phyloP scores from a whole-genome alignment of 2,329 filamentous ascomycete genomes.

The Talaromyces funiculosus region DNA sequence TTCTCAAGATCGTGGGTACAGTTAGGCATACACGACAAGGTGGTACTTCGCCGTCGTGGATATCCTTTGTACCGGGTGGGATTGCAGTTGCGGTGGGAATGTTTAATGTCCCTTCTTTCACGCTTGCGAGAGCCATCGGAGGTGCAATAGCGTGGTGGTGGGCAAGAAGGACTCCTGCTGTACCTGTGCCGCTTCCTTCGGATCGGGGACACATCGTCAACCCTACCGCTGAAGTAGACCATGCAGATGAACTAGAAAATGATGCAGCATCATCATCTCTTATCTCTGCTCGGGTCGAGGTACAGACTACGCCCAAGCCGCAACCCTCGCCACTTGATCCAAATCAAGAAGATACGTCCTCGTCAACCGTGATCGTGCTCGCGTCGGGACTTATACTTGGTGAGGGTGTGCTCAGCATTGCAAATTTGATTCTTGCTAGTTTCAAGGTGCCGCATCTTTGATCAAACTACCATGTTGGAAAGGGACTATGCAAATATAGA shows the following conservation, averaged over 20 bases:
- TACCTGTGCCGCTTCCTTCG: not conserved
- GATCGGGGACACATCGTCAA: not conserved
- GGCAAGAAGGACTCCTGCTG: slow-evolving; percentile 39
- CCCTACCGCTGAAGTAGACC: not conserved
- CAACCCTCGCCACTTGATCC: slow-evolving; percentile 3
- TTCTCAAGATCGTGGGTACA: slow-evolving; percentile 56
- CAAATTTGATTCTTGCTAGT: slow-evolving; percentile 79
- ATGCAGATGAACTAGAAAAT: not conserved
- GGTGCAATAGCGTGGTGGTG: slow-evolving; percentile 75
- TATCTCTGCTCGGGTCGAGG: not conserved
- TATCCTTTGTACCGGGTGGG: slow-evolving; percentile 75
- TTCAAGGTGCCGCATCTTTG: slow-evolving; percentile 67
- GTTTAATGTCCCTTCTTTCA: slow-evolving; percentile 97
- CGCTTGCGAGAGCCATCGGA: slow-evolving; percentile 77
- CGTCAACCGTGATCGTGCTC: slow-evolving; percentile 74
- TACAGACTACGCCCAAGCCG: not conserved
- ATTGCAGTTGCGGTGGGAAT: slow-evolving; percentile 97
- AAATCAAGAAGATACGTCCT: slow-evolving; percentile 25
- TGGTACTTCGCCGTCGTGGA: slow-evolving; percentile 48
- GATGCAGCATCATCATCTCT: not conserved
- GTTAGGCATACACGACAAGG: slow-evolving; percentile 12
- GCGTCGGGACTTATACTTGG: slow-evolving; percentile 86
- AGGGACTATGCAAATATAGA: no score
- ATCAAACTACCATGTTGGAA: slow-evolving; percentile 5
- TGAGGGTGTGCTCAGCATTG: slow-evolving; percentile 85